Conservation (phyloP, 495 filamentous ascomycete species). For the Trichoderma reesei region DNA sequence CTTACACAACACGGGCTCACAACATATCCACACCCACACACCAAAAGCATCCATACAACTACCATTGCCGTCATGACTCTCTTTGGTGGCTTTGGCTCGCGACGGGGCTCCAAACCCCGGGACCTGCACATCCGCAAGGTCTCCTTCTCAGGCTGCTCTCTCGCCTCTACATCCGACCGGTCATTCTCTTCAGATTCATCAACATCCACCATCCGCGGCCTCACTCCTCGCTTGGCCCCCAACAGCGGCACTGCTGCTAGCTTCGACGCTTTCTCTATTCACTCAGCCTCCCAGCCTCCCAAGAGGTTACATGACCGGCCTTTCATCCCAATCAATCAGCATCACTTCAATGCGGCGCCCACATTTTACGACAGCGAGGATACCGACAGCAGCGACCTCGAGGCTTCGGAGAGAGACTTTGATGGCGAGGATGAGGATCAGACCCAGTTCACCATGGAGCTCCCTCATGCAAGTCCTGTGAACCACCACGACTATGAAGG, state of each 20-base stretch:
- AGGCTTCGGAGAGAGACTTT: constrained; percentile 6
- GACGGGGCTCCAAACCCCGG: constrained; percentile 1
- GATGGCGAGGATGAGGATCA: constrained; percentile 8
- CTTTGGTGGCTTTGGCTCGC: constrained; percentile 6
- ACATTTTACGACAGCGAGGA: constrained; percentile 7
- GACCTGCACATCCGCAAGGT: constrained; percentile 11
- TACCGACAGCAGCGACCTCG: background rate
- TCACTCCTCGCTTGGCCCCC: background rate
- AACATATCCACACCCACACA: background rate
- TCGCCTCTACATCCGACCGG: background rate
- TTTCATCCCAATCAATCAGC: background rate
- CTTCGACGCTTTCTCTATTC: constrained; percentile 2
- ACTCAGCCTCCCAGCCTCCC: background rate
- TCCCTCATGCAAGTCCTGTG: constrained; percentile 8
- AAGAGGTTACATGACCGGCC: constrained; percentile 6
- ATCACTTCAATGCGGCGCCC: background rate
- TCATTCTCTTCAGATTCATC: constrained; percentile 11
- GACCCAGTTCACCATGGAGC: constrained; percentile 9
- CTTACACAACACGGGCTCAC: too few species aligned
- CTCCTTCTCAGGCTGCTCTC: constrained; percentile 9
- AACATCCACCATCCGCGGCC: constrained; percentile 5
- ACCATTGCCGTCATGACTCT: background rate
- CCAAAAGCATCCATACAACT: background rate
- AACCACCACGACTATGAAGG: background rate
- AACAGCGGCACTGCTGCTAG: background rate